Conservation (phyloP, 768 basidiomycete genomes). For the Sporobolomyces roseus region DNA sequence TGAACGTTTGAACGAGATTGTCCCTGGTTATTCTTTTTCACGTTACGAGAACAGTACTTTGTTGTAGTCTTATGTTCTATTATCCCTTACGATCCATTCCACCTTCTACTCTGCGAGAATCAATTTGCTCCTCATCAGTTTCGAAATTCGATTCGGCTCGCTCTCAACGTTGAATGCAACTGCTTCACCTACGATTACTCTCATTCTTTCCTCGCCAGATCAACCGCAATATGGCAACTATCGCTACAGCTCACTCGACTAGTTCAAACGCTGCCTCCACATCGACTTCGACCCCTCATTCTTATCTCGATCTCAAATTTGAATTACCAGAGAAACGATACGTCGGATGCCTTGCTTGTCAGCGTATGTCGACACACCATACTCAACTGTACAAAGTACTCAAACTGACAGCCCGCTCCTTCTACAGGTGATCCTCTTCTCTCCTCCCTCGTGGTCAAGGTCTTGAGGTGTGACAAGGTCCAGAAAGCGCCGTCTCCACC, state of each 20-base stretch:
- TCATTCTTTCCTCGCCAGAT: neutral
- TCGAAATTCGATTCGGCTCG: neutral
- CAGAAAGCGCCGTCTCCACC: constrained; percentile 52
- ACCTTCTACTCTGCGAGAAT: no score
- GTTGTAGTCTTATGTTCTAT: no score
- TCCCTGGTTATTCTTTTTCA: no score
- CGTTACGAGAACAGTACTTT: no score
- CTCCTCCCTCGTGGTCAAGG: constrained; percentile 58
- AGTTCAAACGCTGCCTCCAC: neutral
- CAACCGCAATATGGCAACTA: constrained; percentile 7
- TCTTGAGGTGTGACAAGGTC: constrained; percentile 57
- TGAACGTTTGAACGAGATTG: neutral
- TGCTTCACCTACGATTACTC: neutral
- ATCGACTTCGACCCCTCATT: neutral
- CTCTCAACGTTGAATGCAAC: neutral
- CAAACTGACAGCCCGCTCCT: neutral
- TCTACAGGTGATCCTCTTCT: constrained; percentile 64
- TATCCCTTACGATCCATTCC: no score
- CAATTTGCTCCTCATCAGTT: no score
- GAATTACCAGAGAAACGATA: constrained; percentile 42
- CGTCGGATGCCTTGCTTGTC: constrained; percentile 71
- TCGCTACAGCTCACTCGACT: neutral
- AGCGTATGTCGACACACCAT: constrained; percentile 61
- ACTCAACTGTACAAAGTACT: neutral
- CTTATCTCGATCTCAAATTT: constrained; percentile 33